Evolutionary conservation across 805 yeast species (phyloP), one percentile per base, ranked within the genome.

Genomic region (Gaillardinia entomophila): DNA sequence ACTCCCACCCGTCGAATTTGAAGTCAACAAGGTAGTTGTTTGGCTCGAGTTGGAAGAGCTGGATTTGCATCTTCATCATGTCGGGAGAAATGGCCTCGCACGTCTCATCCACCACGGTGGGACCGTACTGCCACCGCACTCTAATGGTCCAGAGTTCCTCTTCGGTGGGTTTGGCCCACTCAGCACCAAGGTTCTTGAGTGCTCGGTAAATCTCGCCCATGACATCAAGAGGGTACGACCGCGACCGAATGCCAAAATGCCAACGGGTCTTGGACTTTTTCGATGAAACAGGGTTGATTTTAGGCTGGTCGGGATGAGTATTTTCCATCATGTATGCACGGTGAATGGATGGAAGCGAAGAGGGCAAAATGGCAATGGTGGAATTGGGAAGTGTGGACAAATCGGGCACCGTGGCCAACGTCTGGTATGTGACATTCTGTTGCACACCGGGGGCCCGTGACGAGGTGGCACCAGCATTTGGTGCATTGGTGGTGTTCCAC

Each of bases 141-240:
- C 86, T 74, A 36, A 90, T 90, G 1, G 96, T 90, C 97, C 97
- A 90, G 32, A 88, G 66, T 49, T 89, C 96, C 49, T 89, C 96
- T 46, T 89, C 96, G 0, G 89, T 76, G 5, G 97, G 97, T 46
- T 82, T 80, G 7, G 92, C 85, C 97, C 97, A 92, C 57, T 92
- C 97, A 0, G 97, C 97, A 1, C 96, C 97, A 34, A 92, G 65
- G 49, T 85, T 87, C 60, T 85, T 85, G 53, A 92, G 68, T 1
- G 97, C 97, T 29, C 96, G 72, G 61, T 92, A 92, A 27, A 92
- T 89, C 55, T 92, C 98, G 17, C 97, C 96, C 97, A 92, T 92
- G 3, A 92, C 98, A 57, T 92, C 98, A 46, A 92, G 68, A 22
- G 98, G 97, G 54, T 92, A 92, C 1, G 96, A 86, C 49, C 97